These are phyloP conservation scores for Sporothrix phasma DNA, from an alignment of 2,329 filamentous ascomycete genomes.

Conservation along the genomic window DNA sequence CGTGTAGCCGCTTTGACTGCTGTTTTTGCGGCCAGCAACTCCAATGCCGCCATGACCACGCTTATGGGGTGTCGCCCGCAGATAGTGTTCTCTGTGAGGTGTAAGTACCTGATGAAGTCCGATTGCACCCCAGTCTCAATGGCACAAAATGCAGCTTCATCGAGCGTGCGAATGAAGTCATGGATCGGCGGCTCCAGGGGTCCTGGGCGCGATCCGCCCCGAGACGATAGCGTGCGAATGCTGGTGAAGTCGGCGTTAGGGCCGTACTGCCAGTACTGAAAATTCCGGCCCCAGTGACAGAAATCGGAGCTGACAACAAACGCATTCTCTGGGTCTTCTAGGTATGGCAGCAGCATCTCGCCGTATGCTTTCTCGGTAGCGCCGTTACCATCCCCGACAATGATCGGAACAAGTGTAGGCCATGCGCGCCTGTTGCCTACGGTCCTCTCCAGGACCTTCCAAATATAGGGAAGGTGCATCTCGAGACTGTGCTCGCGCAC, in stretches of 20 bases:
- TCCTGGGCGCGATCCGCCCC: conserved; percentile 23
- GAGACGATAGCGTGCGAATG: conserved; percentile 29
- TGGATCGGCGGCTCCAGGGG: conserved; percentile 52
- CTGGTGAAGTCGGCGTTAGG: conserved; percentile 34
- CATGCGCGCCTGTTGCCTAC: conserved; percentile 39
- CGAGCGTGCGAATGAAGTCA: conserved; percentile 72
- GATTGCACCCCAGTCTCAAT: conserved; percentile 67
- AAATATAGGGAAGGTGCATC: conserved; percentile 92
- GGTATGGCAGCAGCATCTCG: conserved; percentile 61
- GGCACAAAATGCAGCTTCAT: conserved; percentile 73
- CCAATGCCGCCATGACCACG: conserved; percentile 79
- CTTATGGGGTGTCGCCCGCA: conserved; percentile 94
- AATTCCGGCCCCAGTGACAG: conserved; percentile 86
- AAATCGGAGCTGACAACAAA: conserved; percentile 95
- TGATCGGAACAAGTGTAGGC: conserved; percentile 71
- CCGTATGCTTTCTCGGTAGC: conserved; percentile 60
- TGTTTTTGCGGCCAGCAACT: conserved; percentile 42
- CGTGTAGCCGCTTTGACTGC: neutral
- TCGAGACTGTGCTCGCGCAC: conserved; percentile 86
- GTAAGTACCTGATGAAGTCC: conserved; percentile 58
- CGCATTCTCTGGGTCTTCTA: conserved; percentile 63
- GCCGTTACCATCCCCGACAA: conserved; percentile 66
- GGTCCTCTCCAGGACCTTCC: conserved; percentile 55
- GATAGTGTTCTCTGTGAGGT: conserved; percentile 75
- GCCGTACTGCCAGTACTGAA: conserved; percentile 74